phyloP scores from a whole-genome alignment of 2,329 filamentous ascomycete species.

The Ramularia endophylla region DNA sequence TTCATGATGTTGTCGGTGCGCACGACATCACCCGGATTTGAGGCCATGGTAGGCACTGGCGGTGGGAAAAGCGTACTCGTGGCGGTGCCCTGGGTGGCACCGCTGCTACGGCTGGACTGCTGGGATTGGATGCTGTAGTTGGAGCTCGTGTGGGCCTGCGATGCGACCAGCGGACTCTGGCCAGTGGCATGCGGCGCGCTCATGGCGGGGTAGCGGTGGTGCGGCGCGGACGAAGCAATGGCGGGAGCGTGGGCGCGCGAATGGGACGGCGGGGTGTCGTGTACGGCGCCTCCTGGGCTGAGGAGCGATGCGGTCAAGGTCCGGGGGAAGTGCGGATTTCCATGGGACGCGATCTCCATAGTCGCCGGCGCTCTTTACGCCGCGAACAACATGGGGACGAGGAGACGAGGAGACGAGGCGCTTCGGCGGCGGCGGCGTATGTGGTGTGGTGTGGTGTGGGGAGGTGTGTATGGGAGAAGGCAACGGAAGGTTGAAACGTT shows the following conservation, averaged over 20 bases:
- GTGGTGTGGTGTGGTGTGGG: background rate
- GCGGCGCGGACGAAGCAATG: background rate
- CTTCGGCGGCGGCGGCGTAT: background rate
- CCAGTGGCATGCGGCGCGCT: constrained; percentile 12
- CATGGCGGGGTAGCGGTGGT: constrained; percentile 18
- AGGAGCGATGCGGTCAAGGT: constrained; percentile 25
- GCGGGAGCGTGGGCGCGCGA: too few species aligned
- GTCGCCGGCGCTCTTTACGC: constrained; percentile 18
- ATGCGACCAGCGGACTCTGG: constrained; percentile 34
- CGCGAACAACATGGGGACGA: constrained; percentile 8
- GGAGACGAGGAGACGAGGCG: too few species aligned
- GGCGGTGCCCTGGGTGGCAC: constrained; percentile 42
- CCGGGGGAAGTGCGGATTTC: constrained; percentile 21
- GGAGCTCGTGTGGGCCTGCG: constrained; percentile 41
- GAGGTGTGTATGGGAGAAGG: background rate
- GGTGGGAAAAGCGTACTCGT: constrained; percentile 41
- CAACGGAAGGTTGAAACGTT: too few species aligned
- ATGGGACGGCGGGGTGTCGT: constrained; percentile 1
- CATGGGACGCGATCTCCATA: constrained; percentile 28
- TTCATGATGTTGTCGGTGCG: constrained; percentile 96
- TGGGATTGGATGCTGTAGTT: constrained; percentile 44
- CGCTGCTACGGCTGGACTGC: constrained; percentile 41
- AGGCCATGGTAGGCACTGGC: constrained; percentile 31
- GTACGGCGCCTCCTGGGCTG: constrained; percentile 20
- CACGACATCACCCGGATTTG: constrained; percentile 50